These are phyloP conservation scores for Pichia cephalocereana DNA, from an alignment of 805 yeast species.

Conservation along the genomic window DNA sequence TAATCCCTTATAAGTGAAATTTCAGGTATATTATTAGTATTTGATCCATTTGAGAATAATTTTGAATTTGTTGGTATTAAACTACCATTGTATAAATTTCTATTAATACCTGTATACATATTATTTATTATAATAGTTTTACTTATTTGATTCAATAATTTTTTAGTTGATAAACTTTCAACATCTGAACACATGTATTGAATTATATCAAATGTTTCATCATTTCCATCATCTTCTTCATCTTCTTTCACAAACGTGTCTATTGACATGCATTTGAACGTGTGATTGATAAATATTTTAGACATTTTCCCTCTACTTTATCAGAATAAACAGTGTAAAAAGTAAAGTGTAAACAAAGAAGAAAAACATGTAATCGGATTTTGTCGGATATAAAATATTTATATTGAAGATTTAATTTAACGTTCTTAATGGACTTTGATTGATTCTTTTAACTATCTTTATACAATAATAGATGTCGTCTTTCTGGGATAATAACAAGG, in stretches of 20 bases:
- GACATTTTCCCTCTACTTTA: constrained; percentile 16
- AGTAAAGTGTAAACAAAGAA: not conserved
- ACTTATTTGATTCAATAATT: constrained; percentile 14
- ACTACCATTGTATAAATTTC: not conserved
- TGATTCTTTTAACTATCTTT: too few species aligned
- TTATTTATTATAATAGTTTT: constrained; percentile 16
- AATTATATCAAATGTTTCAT: not conserved
- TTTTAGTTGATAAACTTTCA: constrained; percentile 12
- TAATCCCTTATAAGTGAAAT: constrained; percentile 14
- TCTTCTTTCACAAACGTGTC: constrained; percentile 11
- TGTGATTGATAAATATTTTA: constrained; percentile 19
- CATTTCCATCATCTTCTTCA: constrained; percentile 12
- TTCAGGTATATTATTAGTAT: constrained; percentile 16
- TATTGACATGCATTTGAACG: constrained; percentile 10
- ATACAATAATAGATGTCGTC: constrained; percentile 22
- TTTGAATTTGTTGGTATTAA: constrained; percentile 18
- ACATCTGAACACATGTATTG: constrained; percentile 17
- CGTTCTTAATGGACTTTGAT: too few species aligned
- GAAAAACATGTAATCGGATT: not conserved
- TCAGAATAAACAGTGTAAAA: too few species aligned
- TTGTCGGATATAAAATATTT: too few species aligned
- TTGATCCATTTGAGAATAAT: constrained; percentile 16
- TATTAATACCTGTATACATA: constrained; percentile 9
- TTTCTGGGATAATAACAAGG: constrained; percentile 49
- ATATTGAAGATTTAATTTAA: too few species aligned